Conservation (phyloP, 2,329 filamentous ascomycete species). For the Onygenales sp. region DNA sequence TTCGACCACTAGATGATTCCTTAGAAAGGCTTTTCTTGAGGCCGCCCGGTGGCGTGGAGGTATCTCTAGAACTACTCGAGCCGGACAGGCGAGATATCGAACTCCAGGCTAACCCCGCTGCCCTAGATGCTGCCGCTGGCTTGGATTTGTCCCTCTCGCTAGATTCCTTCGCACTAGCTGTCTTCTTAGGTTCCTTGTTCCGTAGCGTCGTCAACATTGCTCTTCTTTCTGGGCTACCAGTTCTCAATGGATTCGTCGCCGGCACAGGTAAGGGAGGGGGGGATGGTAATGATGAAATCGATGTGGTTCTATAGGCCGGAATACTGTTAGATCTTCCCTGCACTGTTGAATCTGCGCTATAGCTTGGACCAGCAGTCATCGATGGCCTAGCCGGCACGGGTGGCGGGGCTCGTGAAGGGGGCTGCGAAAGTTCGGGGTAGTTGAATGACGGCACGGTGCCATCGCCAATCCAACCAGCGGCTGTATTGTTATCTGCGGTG, state of each 20-base stretch:
- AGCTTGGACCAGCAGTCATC: conserved; percentile 5
- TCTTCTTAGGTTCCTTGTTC: conserved; percentile 36
- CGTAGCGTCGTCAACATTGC: conserved; percentile 49
- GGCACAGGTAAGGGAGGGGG: conserved; percentile 24
- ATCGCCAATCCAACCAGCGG: conserved; percentile 60
- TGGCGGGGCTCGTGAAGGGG: conserved; percentile 41
- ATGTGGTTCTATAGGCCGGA: background rate
- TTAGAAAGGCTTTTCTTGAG: background rate
- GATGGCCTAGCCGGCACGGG: conserved; percentile 38
- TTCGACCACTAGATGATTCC: background rate
- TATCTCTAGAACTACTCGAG: conserved; percentile 13
- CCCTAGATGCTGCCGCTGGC: conserved; percentile 45
- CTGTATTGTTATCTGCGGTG: conserved; percentile 15
- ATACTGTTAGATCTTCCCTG: background rate
- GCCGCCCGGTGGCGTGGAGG: no score
- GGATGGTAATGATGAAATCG: conserved; percentile 13
- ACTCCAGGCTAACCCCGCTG: conserved; percentile 54
- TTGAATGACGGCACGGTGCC: conserved; percentile 73
- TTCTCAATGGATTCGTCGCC: conserved; percentile 39
- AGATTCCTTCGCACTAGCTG: background rate
- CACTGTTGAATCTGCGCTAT: background rate
- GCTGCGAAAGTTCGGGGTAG: conserved; percentile 73
- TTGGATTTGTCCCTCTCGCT: background rate
- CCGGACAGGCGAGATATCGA: conserved; percentile 22
- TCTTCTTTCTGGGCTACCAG: conserved; percentile 55